Percentiles rank a stretch among this genome's conserved stretches.
These are phyloP conservation scores for Fomitopsis pulvina DNA, from an alignment of 768 basidiomycete species.

Conservation along the genomic window DNA sequence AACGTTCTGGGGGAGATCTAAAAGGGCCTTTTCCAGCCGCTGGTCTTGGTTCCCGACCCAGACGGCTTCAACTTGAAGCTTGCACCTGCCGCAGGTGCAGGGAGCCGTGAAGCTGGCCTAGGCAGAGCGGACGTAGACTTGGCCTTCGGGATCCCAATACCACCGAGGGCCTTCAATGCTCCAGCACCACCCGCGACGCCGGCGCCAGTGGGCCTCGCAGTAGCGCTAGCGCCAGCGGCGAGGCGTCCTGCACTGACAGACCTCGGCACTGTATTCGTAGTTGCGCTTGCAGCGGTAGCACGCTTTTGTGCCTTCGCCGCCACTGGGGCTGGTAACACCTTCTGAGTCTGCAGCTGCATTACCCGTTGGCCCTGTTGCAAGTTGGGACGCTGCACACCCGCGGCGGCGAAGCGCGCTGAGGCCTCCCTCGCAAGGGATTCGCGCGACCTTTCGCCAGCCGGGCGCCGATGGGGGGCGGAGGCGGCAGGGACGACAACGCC, in stretches of 20 bases:
- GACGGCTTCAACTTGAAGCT: background rate
- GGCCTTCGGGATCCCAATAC: constrained; percentile 1
- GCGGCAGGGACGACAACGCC: constrained; percentile 9
- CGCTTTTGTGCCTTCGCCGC: constrained; percentile 2
- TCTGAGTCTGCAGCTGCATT: background rate
- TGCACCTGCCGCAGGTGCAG: constrained; percentile 4
- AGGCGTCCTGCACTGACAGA: background rate
- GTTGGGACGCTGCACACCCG: constrained; percentile 14
- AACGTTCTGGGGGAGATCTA: too few relatives aligned
- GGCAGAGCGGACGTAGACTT: constrained; percentile 11
- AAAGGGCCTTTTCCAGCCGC: too few relatives aligned
- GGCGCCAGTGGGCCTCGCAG: constrained; percentile 1
- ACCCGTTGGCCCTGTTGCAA: constrained; percentile 1
- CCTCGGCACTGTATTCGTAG: background rate
- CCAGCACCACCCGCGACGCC: background rate
- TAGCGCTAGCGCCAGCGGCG: constrained; percentile 1
- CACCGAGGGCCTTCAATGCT: constrained; percentile 3
- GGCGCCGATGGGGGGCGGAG: background rate
- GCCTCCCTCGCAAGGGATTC: constrained; percentile 2
- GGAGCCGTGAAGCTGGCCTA: constrained; percentile 17
- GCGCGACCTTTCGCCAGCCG: background rate
- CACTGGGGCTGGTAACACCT: background rate
- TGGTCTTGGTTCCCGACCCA: background rate
- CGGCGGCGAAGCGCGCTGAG: constrained; percentile 7
- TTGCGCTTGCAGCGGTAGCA: background rate